Evolutionary conservation across 2,329 filamentous ascomycete species (phyloP), one percentile per base, ranked within the genome.

Genomic region (Neofusicoccum umdonicola): DNA sequence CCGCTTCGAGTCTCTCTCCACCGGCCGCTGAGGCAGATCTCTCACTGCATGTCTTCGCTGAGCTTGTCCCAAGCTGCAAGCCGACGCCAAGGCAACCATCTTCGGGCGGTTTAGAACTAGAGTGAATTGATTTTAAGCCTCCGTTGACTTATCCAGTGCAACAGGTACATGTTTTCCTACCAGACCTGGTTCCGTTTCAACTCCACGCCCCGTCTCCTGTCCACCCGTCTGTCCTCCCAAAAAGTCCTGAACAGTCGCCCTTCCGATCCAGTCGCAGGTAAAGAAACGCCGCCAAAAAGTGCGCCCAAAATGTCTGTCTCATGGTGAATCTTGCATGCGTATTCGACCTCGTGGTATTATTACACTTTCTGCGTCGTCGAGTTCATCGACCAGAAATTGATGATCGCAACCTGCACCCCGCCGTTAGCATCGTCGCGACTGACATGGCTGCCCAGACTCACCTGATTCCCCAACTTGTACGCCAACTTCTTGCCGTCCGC

Each of bases 401-500:
- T 71, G 19, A 77, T 71, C 1, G 74, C 75, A 66, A 77, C 73
- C 75, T 77, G 41, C 9, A n/a, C 5, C 11, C 27, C n/a, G 39
- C 58, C 22, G 63, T 64, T 41, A 66, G 37, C 45, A 31, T 13
- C 45, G 6, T 2, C 1, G 0, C 35, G 13, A 9, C 19, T 1
- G 4, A 19, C 34, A 5, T 19, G 5, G 11, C 8, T 13, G 34
- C 9, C 19, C 22, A 31, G 22, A 39, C 56, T 57, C 12, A 77
- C 76, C 72, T 78, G 75, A 62, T 77, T 77, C 50, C 74, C 75
- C 27, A 78, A 69, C 7, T 73, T 73, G 52, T 77, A 65, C 0
- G 76, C 77, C 35, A 79, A 56, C 56, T 73, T 72, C 60, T 76
- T 75, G 42, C 74, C 73, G 64, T 78, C 74, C 39, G 74, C 71